Evolutionary conservation across 1,284 basidiomycete genomes (phyloP).

Genomic region (Boletellus dicymbophilus): DNA sequence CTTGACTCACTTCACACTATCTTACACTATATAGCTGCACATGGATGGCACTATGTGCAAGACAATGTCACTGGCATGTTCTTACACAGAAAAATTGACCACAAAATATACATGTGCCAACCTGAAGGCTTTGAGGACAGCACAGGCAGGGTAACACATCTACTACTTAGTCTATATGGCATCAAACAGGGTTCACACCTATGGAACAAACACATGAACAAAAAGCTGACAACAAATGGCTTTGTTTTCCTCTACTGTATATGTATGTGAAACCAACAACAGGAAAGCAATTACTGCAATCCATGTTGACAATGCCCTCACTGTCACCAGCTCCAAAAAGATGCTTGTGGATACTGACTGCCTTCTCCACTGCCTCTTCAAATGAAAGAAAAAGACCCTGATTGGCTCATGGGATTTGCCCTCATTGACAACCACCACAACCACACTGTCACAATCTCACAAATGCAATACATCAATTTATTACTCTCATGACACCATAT

Average conservation of each 20-base stretch:
- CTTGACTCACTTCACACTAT: slow-evolving; percentile 32
- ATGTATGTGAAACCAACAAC: not conserved
- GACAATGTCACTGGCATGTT: slow-evolving; percentile 38
- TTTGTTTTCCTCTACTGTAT: slow-evolving; percentile 3
- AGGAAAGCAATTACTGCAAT: slow-evolving; percentile 4
- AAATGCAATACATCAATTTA: not conserved
- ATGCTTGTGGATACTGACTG: not conserved
- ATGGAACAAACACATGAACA: slow-evolving; percentile 13
- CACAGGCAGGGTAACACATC: not conserved
- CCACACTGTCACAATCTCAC: not conserved
- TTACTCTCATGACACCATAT: slow-evolving; percentile 1
- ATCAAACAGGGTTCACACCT: slow-evolving; percentile 13
- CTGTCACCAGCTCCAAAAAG: not conserved
- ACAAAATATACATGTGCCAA: slow-evolving; percentile 11
- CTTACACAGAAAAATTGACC: slow-evolving; percentile 23
- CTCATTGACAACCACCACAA: not conserved
- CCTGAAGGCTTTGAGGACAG: slow-evolving; percentile 7
- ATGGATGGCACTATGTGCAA: slow-evolving; percentile 30
- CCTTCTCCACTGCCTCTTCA: not conserved
- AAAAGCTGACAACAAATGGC: not conserved
- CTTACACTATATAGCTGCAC: slow-evolving; percentile 27
- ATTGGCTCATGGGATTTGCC: slow-evolving; percentile 5
- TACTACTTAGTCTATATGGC: slow-evolving; percentile 1
- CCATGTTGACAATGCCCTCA: slow-evolving; percentile 11
- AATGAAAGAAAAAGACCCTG: slow-evolving; percentile 6